Base-by-base conservation (phyloP, 2,329 filamentous ascomycete genomes). In the Penicillium sp. region DNA sequence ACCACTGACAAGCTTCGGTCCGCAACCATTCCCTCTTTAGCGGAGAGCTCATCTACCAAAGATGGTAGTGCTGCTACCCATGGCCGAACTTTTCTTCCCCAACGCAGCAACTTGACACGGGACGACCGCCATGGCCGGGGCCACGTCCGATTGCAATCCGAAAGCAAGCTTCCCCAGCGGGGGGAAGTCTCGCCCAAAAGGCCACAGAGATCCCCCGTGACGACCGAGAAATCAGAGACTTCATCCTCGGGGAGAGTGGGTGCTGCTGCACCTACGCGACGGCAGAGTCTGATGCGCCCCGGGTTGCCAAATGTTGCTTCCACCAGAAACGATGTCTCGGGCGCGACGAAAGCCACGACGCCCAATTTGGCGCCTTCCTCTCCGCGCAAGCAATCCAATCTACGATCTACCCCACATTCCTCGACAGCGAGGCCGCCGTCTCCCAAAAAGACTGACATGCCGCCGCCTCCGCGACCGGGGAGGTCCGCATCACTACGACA, bases 401-500 rank as follows among this genome's bases (percentile, higher is more conserved):
- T 15, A 7, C 47, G 35, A 30, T 39, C 43, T 3, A 41, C 49
- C 6, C 34, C 39, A 7, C 44, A 44, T 10, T 32, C 39, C 28
- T 32, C 49, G 13, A 27, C 44, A 1, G 44, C 31, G 22, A 37
- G 44, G 28, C 46, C 48, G 4, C 16, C 47, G 7, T 56, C 58
- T 6, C 46, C 55, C 8, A 56, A 54, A 37, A 61, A 59, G 38
- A 50, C 54, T n/a, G 51, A 56, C 12, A 61, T 64, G 57, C 53
- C 48, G 22, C 61, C 62, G 4, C 58, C 58, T 2, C 48, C 57
- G 5, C 61, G 62, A 13, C 55, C 60, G 13, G 42, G 44, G 13
- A 54, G 64, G 34, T 67, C 65, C 2, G 51, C 60, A 6, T 67
- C 65, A 9, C 35, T 67, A 27, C 52, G 59, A 43, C 64, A 67